Percentiles rank a stretch among this genome's conserved stretches.
phyloP scores from a whole-genome alignment of 208 protist species.

The Leishmania braziliensis region DNA sequence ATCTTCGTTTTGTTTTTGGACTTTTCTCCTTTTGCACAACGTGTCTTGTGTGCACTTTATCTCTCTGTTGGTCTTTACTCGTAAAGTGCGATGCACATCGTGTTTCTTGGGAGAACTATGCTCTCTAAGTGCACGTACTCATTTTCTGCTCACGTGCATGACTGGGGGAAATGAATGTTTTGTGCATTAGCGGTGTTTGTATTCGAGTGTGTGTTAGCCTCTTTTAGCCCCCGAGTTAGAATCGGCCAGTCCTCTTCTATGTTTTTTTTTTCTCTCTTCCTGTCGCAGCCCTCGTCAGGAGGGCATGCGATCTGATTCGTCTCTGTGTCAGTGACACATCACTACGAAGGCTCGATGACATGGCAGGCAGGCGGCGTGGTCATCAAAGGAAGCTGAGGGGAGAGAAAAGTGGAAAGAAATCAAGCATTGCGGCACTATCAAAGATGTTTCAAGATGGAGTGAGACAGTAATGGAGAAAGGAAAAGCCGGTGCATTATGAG shows the following conservation, averaged over 20 bases:
- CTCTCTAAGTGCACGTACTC: background rate
- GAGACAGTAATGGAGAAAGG: background rate
- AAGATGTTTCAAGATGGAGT: background rate
- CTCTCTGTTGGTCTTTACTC: background rate
- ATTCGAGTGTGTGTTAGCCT: background rate
- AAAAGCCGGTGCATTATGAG: background rate
- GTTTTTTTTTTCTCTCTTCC: background rate
- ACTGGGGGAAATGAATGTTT: background rate
- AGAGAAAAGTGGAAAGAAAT: background rate
- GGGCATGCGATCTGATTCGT: background rate
- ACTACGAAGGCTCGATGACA: background rate
- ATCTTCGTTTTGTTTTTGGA: no score
- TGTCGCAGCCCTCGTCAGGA: background rate
- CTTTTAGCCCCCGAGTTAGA: background rate
- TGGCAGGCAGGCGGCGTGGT: background rate
- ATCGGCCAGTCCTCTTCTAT: background rate
- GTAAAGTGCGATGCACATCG: background rate
- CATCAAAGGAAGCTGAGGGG: background rate
- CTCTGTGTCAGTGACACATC: background rate
- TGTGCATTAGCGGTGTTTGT: background rate
- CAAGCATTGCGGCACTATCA: background rate
- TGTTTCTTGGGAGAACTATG: background rate
- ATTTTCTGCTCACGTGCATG: background rate
- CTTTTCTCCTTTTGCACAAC: background rate
- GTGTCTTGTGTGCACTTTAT: background rate